Evolutionary conservation across 768 basidiomycete genomes (phyloP), one percentile per base, ranked within the genome.

Genomic region (Chalciporus pseudorubinellus): DNA sequence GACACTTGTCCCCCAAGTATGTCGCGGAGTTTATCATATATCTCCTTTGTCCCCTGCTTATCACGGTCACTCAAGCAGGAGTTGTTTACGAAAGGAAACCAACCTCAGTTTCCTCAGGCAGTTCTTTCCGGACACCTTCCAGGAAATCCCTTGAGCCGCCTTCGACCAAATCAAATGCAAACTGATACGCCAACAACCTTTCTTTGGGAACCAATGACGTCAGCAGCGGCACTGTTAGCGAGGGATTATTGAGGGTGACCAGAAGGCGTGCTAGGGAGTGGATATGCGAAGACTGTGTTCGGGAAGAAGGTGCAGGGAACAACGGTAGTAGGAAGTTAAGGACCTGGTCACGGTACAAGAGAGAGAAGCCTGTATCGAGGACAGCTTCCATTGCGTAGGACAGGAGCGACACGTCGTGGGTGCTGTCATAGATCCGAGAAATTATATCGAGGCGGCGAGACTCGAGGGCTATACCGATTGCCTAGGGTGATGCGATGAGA

Each of bases 81-180:
- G 22, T 20, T 4, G 39, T 26, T 21, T 11, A 9, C 28, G 46
- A 14, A 38, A 41, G 11, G 16, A 48, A 31, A 69, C 77, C 57
- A 65, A 87, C 88, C 65, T 78, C 75, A 51, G 82, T 77, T 31
- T 83, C 87, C 56, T 82, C 79, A 20, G 88, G 91, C 11, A 92
- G 72, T 22, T 81, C 79, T 43, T 70, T 80, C 49, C 84, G 78
- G 21, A 97, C 77, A 40, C 76, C 82, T 61, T 92, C 87, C 40
- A 98, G 74, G 72, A 92, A 98, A 61, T 95, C 93, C 67, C 95
- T 93, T 3, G 89, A 83, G 1, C 92, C 95, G 31, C 94, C 92
- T 71, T 98, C 95, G 13, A 88, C 89, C 43, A 98, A 74, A 70
- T 98, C 97, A 65, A 98, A 98, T 0, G 90, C 93, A 65, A 98